phyloP scores from a whole-genome alignment of 176 grass and related monocot genomes.

The Pharus latifolius region DNA sequence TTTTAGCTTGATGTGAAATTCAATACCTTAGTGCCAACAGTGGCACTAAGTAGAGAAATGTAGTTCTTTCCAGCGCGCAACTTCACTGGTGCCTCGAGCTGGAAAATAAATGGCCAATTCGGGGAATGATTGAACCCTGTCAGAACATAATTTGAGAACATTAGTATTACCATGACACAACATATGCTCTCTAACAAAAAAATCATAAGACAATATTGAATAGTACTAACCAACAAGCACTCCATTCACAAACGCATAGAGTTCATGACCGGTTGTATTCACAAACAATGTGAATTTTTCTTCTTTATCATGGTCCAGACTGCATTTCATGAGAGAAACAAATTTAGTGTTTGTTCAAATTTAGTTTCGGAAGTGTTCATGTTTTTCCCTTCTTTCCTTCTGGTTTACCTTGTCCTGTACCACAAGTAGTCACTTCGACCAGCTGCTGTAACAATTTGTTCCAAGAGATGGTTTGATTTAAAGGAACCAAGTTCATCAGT shows the following conservation, averaged over 20 bases:
- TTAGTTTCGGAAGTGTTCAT: too few species aligned
- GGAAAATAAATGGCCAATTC: conserved; percentile 19
- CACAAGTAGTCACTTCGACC: conserved; percentile 87
- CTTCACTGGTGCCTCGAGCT: conserved; percentile 18
- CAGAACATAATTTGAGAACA: background rate
- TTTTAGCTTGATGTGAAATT: background rate
- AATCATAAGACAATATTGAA: too few species aligned
- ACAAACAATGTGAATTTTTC: conserved; percentile 15
- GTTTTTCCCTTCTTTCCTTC: too few species aligned
- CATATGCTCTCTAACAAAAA: too few species aligned
- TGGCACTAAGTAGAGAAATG: conserved; percentile 56
- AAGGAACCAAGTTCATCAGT: conserved; percentile 23
- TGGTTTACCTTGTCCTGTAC: conserved; percentile 64
- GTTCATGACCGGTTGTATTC: conserved; percentile 34
- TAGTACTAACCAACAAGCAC: conserved; percentile 25
- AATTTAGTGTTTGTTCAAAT: background rate
- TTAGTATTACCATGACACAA: background rate
- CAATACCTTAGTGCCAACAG: conserved; percentile 66
- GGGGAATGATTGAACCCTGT: conserved; percentile 21
- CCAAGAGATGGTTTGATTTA: conserved; percentile 11
- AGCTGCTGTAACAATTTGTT: conserved; percentile 27
- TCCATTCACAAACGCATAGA: conserved; percentile 40
- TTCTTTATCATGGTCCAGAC: conserved; percentile 25
- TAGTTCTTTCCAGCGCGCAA: conserved; percentile 39
- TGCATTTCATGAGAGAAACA: background rate